Percentiles rank a stretch among this genome's conserved stretches.
These are phyloP conservation scores for Calonectria ilicicola DNA, from an alignment of 2,329 filamentous ascomycete genomes.

Conservation along the genomic window DNA sequence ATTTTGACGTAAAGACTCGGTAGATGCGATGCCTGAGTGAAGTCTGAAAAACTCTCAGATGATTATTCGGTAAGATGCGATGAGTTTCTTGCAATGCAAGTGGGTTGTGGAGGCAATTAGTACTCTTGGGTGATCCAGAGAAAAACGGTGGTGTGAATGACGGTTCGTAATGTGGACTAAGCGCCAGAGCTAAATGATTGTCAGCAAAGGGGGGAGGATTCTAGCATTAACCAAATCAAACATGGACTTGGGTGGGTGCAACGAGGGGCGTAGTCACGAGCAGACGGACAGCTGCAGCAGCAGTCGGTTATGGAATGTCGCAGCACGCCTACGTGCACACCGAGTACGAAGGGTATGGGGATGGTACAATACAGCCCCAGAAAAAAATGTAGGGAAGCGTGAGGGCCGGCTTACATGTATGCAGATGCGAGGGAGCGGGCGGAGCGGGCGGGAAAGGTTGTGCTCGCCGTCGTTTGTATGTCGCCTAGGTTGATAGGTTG, in stretches of 20 bases:
- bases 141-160: background rate
- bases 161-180: constrained; percentile 7
- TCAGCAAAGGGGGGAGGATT: constrained; percentile 27
- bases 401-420: constrained; percentile 41
- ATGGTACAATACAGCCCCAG: constrained; percentile 18
- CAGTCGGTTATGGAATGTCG: constrained; percentile 36
- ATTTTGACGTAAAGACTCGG: constrained; percentile 37
- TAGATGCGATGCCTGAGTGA: background rate
- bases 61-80: background rate
- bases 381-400: constrained; percentile 24
- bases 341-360: constrained; percentile 25
- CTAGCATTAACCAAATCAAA: constrained; percentile 11
- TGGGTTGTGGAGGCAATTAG: background rate
- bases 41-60: background rate
- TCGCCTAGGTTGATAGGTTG: constrained; percentile 13
- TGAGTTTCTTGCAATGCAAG: background rate
- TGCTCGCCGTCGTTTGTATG: constrained; percentile 15
- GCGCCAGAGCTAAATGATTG: constrained; percentile 8
- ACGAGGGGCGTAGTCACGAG: constrained; percentile 36
- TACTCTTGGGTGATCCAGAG: background rate
- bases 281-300: constrained; percentile 42
- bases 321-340: constrained; percentile 30
- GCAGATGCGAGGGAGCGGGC: constrained; percentile 23
- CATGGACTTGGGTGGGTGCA: constrained; percentile 24
- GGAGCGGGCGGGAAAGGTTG: constrained; percentile 13